Evolutionary conservation across 1,139 yeast species (phyloP), one percentile per base, ranked within the genome.

Genomic region (Candida labiduridarum): DNA sequence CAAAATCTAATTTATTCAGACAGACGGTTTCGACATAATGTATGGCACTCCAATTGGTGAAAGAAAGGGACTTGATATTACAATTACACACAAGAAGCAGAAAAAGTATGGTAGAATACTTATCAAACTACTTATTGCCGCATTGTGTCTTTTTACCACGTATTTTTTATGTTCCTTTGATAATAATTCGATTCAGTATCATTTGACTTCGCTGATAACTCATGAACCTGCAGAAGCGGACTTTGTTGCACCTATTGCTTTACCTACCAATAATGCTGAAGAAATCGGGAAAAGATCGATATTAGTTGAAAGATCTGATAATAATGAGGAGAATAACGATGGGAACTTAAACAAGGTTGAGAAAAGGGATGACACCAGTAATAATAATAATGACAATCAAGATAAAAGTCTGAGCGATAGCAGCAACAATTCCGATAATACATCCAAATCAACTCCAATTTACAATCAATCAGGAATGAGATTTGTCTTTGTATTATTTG

Each of bases 401-500:
- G 18, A 18, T 30, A 12, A 30, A 12, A 35, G 40, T 22, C 31
- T 15, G 11, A 29, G 40, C 10, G 45, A 40, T 36, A 40, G 40
- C 38, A 15, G 16, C 38, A n/a, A 14, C 38, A 30, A 49, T 10
- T 29, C 45, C 2, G 41, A 34, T 18, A 27, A 39, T 4, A 44
- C 35, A 10, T 42, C 34, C 31, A 48, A 49, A 45, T 48, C 57
- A 11, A 49, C 46, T 9, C 52, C 57, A 10, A 44, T 55, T 9
- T 56, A 56, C 25, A 56, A 62, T 47, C 54, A 56, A 44, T 55
- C 64, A 16, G 65, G 61, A 6, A 56, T 65, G 15, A 51, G 67
- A 41, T 55, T 72, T 35, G 63, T 64, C 18, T 60, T 73, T 50
- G 76, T 64, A 10, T 57, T 72, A 25, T 65, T 58, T 16, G 77